phyloP scores from a whole-genome alignment of 140 eudicot genomes.

The Ambrosia hybrid region DNA sequence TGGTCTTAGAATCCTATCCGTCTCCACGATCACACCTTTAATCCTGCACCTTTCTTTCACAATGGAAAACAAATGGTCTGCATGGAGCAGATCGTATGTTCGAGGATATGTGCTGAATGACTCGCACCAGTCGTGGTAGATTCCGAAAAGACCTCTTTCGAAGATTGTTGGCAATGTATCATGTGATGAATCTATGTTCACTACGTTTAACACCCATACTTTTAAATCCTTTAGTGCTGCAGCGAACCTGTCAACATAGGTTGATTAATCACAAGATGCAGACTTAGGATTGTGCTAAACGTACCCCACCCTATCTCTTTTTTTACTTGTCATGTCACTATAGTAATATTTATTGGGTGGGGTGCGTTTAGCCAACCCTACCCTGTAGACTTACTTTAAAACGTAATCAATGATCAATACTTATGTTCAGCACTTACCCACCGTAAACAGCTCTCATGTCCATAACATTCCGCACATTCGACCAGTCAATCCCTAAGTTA shows the following conservation, averaged over 20 bases:
- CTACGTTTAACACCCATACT: constrained; percentile 85
- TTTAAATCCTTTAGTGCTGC: constrained; percentile 72
- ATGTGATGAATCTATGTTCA: constrained; percentile 54
- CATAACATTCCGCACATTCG: constrained; percentile 75
- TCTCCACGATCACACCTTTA: constrained; percentile 56
- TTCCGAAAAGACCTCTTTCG: constrained; percentile 81
- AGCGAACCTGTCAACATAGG: constrained; percentile 52
- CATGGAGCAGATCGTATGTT: constrained; percentile 82
- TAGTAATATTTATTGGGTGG: too few species aligned
- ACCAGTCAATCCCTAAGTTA: constrained; percentile 65
- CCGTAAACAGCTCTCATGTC: constrained; percentile 96
- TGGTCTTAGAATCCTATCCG: constrained; percentile 73
- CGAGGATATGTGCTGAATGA: constrained; percentile 92
- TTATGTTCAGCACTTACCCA: constrained; percentile 45
- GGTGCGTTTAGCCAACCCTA: too few species aligned
- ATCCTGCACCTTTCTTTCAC: constrained; percentile 71
- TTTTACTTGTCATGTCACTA: too few species aligned
- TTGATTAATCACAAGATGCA: background rate
- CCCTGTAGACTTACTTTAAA: too few species aligned
- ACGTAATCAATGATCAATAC: background rate
- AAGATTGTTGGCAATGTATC: constrained; percentile 80
- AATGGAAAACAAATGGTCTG: constrained; percentile 69
- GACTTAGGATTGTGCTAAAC: too few species aligned
- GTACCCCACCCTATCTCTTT: too few species aligned
- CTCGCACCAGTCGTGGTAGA: constrained; percentile 96